phyloP scores from a whole-genome alignment of 345 rosid genomes.

The Corchorus olitorius region DNA sequence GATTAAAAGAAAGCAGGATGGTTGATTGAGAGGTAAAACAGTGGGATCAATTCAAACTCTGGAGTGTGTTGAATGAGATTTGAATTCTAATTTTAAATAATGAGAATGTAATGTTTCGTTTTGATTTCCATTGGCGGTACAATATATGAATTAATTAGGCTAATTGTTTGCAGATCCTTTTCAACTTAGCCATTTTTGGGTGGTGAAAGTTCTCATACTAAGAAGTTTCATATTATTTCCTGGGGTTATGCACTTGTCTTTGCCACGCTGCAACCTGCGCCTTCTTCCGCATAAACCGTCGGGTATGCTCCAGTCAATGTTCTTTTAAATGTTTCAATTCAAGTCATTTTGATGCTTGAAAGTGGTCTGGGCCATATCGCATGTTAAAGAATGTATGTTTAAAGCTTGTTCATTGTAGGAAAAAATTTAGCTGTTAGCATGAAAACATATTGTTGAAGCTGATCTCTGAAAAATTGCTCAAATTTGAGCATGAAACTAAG shows the following conservation, averaged over 20 bases:
- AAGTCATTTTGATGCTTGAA: neutral
- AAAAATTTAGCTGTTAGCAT: neutral
- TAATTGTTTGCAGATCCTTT: neutral
- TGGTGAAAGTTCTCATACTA: neutral
- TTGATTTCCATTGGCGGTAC: neutral
- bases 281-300: too few relatives aligned
- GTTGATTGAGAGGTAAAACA: neutral
- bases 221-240: neutral
- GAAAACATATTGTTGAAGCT: neutral
- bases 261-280: neutral
- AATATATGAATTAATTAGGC: neutral
- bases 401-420: neutral
- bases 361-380: neutral
- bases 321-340: neutral
- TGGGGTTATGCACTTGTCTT: neutral
- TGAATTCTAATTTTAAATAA: neutral
- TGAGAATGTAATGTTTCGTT: neutral
- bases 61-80: neutral
- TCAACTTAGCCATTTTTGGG: neutral
- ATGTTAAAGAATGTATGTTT: neutral
- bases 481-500: slow-evolving; percentile 19
- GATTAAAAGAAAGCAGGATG: neutral
- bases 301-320: neutral
- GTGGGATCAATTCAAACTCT: neutral
- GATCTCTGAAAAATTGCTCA: slow-evolving; percentile 14